Conservation (phyloP, 768 basidiomycete species). For the Suillus placidus region DNA sequence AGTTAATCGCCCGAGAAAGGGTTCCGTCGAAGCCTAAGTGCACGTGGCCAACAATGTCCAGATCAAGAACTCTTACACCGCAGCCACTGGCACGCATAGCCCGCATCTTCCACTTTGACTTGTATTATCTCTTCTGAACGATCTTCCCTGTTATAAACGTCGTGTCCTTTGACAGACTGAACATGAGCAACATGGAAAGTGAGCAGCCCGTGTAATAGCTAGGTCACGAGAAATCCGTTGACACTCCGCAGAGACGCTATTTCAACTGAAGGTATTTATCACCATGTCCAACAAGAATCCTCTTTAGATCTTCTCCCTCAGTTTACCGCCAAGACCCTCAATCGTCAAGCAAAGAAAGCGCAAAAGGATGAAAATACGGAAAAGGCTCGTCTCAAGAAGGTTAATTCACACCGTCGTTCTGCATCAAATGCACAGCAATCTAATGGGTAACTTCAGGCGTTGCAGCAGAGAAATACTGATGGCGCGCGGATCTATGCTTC, state of each 20-base stretch:
- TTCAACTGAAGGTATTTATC: conserved; percentile 86
- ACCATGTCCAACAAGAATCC: conserved; percentile 16
- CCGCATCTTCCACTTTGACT: neutral
- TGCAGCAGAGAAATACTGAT: conserved; percentile 95
- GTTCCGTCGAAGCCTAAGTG: neutral
- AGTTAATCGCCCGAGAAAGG: neutral
- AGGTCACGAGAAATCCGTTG: conserved; percentile 25
- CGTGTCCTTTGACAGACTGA: neutral
- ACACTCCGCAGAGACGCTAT: conserved; percentile 81
- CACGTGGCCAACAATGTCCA: neutral
- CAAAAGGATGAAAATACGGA: conserved; percentile 92
- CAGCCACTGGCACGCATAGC: neutral
- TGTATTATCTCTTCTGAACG: neutral
- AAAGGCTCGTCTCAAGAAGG: conserved; percentile 93
- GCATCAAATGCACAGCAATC: neutral
- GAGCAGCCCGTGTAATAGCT: conserved; percentile 35
- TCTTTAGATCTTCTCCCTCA: conserved; percentile 35
- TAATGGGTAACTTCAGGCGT: conserved; percentile 58
- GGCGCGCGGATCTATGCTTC: conserved; percentile 98
- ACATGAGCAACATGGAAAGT: conserved; percentile 93
- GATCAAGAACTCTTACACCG: neutral
- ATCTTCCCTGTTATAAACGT: neutral
- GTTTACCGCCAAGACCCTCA: conserved; percentile 98
- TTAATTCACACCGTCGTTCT: conserved; percentile 30
- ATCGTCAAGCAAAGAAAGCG: conserved; percentile 95